A percentile compares a stretch with the other conserved stretches of the same genome.
These are phyloP conservation scores for Tolypocladium cylindrosporum DNA, from an alignment of 2,329 filamentous ascomycete species.

Conservation along the genomic window DNA sequence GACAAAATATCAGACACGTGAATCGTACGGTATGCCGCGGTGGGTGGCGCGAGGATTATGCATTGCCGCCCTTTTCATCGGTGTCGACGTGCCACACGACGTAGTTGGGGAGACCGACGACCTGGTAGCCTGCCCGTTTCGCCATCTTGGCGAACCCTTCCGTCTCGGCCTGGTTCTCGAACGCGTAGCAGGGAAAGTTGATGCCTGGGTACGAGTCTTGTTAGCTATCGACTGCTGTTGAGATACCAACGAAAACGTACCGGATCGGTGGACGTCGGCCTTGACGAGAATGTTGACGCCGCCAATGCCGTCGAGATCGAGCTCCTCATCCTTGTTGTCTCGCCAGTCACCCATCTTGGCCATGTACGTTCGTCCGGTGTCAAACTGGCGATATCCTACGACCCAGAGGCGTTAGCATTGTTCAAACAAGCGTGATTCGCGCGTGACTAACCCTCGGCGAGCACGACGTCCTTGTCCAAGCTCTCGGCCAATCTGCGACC, in stretches of 20 bases:
- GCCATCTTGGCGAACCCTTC: constrained; percentile 99
- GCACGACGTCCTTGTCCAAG: constrained; percentile 69
- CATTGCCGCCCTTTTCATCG: constrained; percentile 82
- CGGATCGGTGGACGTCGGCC: constrained; percentile 90
- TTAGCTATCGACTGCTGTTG: not conserved
- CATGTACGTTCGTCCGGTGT: constrained; percentile 86
- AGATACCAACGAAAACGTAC: constrained; percentile 34
- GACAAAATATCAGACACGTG: constrained; percentile 12
- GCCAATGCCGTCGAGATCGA: constrained; percentile 89
- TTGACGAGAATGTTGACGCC: constrained; percentile 97
- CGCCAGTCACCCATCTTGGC: constrained; percentile 86
- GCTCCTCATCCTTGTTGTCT: constrained; percentile 82
- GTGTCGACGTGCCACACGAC: constrained; percentile 99
- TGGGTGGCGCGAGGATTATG: constrained; percentile 18
- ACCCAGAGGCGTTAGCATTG: constrained; percentile 9
- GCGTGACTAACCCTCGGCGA: constrained; percentile 67
- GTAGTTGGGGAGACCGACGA: constrained; percentile 90
- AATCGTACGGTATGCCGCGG: constrained; percentile 6
- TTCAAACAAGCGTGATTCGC: not conserved
- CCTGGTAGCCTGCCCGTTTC: constrained; percentile 86
- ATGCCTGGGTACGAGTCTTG: constrained; percentile 50
- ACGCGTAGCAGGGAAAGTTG: constrained; percentile 94
- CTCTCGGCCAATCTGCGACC: constrained; percentile 62
- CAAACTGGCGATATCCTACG: constrained; percentile 81
- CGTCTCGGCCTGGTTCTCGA: constrained; percentile 98